These are phyloP conservation scores for Podospora sp. DNA, from an alignment of 495 filamentous ascomycete genomes.

Conservation along the genomic window DNA sequence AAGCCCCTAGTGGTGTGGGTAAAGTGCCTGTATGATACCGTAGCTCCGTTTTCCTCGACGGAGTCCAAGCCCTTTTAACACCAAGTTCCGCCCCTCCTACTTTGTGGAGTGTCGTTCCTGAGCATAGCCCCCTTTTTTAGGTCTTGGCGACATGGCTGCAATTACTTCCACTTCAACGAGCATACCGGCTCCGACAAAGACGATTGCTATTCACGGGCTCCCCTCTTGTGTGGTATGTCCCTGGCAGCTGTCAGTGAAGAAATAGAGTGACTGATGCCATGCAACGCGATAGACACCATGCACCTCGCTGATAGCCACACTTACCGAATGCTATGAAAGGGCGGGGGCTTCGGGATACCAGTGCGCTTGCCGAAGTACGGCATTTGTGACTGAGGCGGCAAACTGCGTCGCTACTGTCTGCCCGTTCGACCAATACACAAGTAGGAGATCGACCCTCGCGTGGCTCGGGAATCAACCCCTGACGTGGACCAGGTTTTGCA, in stretches of 20 bases:
- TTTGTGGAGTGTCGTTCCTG: background rate
- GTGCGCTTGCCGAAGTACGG: background rate
- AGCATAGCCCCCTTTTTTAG: too few relatives aligned
- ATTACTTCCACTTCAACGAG: background rate
- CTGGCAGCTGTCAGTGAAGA: too few relatives aligned
- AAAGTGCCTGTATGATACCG: background rate
- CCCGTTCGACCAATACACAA: background rate
- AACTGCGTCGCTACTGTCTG: background rate
- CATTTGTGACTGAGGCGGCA: background rate
- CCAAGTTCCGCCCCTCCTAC: background rate
- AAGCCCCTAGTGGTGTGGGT: background rate
- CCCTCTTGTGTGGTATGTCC: background rate
- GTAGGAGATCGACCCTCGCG: background rate
- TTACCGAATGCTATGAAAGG: background rate
- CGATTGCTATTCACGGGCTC: background rate
- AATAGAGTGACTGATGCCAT: background rate
- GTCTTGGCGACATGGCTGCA: background rate
- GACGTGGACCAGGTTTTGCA: background rate
- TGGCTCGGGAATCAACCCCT: background rate
- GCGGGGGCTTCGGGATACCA: background rate
- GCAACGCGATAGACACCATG: background rate
- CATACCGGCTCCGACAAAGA: background rate
- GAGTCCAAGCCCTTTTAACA: background rate
- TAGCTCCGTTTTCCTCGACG: background rate
- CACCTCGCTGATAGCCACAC: background rate